Evolutionary conservation across 495 filamentous ascomycete genomes (phyloP).

Genomic region (Glarea lozoyensis): DNA sequence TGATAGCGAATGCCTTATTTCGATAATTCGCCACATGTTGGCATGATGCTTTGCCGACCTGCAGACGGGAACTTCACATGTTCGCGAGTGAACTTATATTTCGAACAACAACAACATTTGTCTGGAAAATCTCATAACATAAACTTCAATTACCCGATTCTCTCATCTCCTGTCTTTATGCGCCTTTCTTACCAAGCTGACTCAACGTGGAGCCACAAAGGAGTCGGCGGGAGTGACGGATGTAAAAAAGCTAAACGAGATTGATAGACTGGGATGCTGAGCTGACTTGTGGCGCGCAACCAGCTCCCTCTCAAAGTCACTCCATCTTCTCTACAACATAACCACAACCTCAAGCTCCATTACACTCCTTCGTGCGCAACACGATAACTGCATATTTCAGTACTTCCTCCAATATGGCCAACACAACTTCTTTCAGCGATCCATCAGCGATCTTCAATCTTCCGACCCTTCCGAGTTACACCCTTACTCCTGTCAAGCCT

Average conservation of each 20-base stretch:
- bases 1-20: too few species aligned
- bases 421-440: slow-evolving; percentile 21
- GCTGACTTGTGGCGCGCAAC: slow-evolving; percentile 2
- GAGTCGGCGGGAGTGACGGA: slow-evolving; percentile 5
- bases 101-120: too few species aligned
- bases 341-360: slow-evolving; percentile 6
- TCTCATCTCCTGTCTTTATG: not conserved
- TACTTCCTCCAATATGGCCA: slow-evolving; percentile 28
- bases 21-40: not conserved
- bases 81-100: too few species aligned
- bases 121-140: too few species aligned
- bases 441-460: slow-evolving; percentile 36
- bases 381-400: slow-evolving; percentile 23
- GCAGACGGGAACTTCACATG: slow-evolving; percentile 1
- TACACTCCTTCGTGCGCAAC: slow-evolving; percentile 26
- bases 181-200: not conserved
- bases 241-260: slow-evolving; percentile 17
- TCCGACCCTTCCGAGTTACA: slow-evolving; percentile 72
- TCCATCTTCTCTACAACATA: slow-evolving; percentile 5
- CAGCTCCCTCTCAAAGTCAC: slow-evolving; percentile 5
- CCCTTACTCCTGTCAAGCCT: slow-evolving; percentile 53
- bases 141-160: too few species aligned
- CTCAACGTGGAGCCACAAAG: not conserved
- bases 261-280: slow-evolving; percentile 9
- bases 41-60: not conserved